These are phyloP conservation scores for Cyphellophora attinorum DNA, from an alignment of 2,329 filamentous ascomycete genomes.

Conservation along the genomic window DNA sequence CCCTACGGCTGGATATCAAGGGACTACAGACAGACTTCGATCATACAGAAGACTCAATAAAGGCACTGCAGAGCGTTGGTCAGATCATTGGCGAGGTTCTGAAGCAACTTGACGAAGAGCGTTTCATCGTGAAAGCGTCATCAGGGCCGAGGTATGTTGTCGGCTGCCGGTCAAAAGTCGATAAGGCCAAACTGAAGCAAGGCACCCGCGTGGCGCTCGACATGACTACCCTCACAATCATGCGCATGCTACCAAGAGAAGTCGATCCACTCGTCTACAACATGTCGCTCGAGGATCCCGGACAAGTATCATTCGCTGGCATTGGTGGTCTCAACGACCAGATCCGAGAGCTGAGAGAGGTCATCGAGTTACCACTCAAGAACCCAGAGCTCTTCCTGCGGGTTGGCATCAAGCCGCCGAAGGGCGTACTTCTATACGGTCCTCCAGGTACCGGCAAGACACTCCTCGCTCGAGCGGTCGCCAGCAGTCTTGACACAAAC, in stretches of 20 bases:
- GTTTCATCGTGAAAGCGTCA: slow-evolving; percentile 98
- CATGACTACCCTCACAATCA: slow-evolving; percentile 99
- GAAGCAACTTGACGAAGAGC: slow-evolving; percentile 96
- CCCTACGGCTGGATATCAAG: slow-evolving; percentile 89
- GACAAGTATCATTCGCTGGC: slow-evolving; percentile 93
- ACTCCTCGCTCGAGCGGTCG: slow-evolving; percentile 83
- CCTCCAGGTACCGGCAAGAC: slow-evolving; percentile 97
- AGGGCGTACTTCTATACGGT: slow-evolving; percentile 91
- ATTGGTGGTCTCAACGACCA: slow-evolving; percentile 98
- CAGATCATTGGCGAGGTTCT: slow-evolving; percentile 99
- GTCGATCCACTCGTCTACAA: slow-evolving; percentile 99
- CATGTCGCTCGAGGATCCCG: slow-evolving; percentile 97
- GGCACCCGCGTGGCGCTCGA: slow-evolving; percentile 94
- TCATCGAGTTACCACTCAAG: slow-evolving; percentile 95
- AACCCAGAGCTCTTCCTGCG: slow-evolving; percentile 95
- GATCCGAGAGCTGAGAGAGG: slow-evolving; percentile 92
- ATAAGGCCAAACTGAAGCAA: slow-evolving; percentile 95
- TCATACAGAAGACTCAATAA: slow-evolving; percentile 97
- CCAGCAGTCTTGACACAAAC: slow-evolving; percentile 93
- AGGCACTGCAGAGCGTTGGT: slow-evolving; percentile 94
- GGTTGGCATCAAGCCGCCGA: slow-evolving; percentile 97
- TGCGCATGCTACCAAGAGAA: slow-evolving; percentile 98
- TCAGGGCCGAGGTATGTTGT: slow-evolving; percentile 96
- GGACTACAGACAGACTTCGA: slow-evolving; percentile 90
- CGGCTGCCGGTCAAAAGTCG: slow-evolving; percentile 95